Evolutionary conservation across 768 basidiomycete species (phyloP), one percentile per base, ranked within the genome.

Genomic region (Auricularia sp.): DNA sequence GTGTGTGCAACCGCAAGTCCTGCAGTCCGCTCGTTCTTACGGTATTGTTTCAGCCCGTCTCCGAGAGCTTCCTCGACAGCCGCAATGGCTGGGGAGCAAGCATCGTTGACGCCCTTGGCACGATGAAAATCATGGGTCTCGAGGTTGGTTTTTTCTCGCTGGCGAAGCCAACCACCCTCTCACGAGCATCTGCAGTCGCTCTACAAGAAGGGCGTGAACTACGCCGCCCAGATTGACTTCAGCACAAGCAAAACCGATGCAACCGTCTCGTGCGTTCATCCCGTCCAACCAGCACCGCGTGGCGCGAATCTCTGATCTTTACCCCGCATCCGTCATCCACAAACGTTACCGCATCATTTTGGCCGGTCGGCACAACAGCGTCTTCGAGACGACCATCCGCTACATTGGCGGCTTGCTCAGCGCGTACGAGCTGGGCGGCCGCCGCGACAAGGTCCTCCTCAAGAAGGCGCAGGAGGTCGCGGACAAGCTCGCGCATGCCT

Each of bases 81-180:
- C 71, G 72, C 72, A 91, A 91, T 70, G 88, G 88, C 8, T 92
- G 90, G 90, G 87, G 86, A 29, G 80, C 89, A 1, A 87, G 89
- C 3, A 79, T 84, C 54, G 81, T 92, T 62, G 94, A 97, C 71
- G 84, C 91, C 4, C 79, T 97, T 4, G 93, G 94, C 71, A 92
- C 92, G 0, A 86, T 97, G 80, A 77, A 89, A 37, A 77, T 98
- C 36, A 88, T 96, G 85, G 89, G 80, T 10, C 77, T 95, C 3
- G 72, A 77, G 35, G 83, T 83, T 68, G 67, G 76, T 69, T 39
- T 13, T 24, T 13, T 36, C 37, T 33, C 21, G 34, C 39, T 62
- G 3, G 54, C 3, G 21, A 13, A 35, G 37, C 35, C n/a, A 8
- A 18, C 61, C 29, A 64, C 63, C 33, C 58, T 34, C 18, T 33